These are phyloP conservation scores for Sphaerulina musiva DNA, from an alignment of 2,329 filamentous ascomycete species.

Conservation along the genomic window DNA sequence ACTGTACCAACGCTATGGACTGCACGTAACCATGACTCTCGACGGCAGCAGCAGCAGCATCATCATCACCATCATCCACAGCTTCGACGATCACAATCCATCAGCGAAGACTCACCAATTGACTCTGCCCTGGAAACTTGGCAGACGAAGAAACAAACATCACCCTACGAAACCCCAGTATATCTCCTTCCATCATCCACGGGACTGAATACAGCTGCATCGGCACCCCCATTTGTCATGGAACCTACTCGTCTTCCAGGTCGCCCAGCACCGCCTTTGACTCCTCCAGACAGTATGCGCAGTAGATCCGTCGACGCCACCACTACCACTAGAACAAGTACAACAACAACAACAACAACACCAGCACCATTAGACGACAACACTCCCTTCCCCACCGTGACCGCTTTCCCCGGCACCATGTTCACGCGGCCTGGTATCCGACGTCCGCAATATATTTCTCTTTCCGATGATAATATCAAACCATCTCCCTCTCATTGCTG, in stretches of 20 bases:
- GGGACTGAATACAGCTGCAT: background rate
- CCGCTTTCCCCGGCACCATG: slow-evolving; percentile 1
- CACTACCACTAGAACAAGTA: no score
- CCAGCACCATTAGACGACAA: no score
- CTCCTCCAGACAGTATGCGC: slow-evolving; percentile 1
- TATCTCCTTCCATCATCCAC: background rate
- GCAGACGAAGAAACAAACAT: background rate
- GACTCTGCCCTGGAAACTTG: background rate
- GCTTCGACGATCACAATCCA: background rate
- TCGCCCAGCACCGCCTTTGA: background rate
- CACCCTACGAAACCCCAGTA: slow-evolving; percentile 1
- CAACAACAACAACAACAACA: no score
- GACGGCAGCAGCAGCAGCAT: no score
- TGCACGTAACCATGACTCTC: background rate
- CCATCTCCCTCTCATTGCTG: background rate
- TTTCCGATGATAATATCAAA: background rate
- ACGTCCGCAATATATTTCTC: no score
- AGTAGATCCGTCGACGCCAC: background rate
- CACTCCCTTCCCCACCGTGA: background rate
- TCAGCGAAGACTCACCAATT: background rate
- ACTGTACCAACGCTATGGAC: background rate
- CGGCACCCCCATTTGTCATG: background rate
- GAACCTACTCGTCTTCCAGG: background rate
- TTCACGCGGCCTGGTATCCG: background rate
- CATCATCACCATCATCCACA: background rate